phyloP scores from a whole-genome alignment of 2,329 filamentous ascomycete species.

The Paramyrothecium roridum region DNA sequence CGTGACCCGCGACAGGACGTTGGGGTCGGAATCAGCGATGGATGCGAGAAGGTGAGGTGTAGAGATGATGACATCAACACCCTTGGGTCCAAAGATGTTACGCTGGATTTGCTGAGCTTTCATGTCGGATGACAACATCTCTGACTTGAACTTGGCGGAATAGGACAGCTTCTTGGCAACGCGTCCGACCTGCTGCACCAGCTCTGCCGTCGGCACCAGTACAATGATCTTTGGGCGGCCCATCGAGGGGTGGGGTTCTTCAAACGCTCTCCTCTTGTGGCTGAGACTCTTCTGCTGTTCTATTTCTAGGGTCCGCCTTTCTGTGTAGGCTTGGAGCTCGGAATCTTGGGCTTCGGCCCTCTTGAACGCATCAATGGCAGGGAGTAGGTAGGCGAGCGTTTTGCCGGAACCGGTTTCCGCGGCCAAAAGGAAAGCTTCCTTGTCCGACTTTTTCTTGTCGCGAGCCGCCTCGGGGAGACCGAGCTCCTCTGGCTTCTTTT shows the following conservation, averaged over 20 bases:
- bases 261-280: conserved; percentile 60
- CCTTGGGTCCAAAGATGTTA: conserved; percentile 74
- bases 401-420: conserved; percentile 98
- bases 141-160: conserved; percentile 80
- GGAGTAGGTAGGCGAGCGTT: conserved; percentile 88
- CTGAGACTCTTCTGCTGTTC: conserved; percentile 50
- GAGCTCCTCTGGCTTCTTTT: conserved; percentile 16
- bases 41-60: conserved; percentile 88
- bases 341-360: conserved; percentile 62
- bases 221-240: conserved; percentile 81
- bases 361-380: conserved; percentile 83
- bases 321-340: conserved; percentile 55
- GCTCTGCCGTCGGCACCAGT: conserved; percentile 86
- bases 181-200: conserved; percentile 81
- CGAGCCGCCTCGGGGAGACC: conserved; percentile 18
- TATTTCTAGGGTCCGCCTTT: conserved; percentile 52
- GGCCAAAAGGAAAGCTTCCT: conserved; percentile 68
- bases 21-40: conserved; percentile 85
- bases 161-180: conserved; percentile 83
- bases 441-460: conserved; percentile 29
- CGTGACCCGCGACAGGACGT: conserved; percentile 85
- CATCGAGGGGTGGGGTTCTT: conserved; percentile 68
- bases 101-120: conserved; percentile 77
- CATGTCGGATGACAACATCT: conserved; percentile 75
- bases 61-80: conserved; percentile 81